Base-by-base conservation (phyloP, 768 basidiomycete species). In the Termitomyces sp. region DNA sequence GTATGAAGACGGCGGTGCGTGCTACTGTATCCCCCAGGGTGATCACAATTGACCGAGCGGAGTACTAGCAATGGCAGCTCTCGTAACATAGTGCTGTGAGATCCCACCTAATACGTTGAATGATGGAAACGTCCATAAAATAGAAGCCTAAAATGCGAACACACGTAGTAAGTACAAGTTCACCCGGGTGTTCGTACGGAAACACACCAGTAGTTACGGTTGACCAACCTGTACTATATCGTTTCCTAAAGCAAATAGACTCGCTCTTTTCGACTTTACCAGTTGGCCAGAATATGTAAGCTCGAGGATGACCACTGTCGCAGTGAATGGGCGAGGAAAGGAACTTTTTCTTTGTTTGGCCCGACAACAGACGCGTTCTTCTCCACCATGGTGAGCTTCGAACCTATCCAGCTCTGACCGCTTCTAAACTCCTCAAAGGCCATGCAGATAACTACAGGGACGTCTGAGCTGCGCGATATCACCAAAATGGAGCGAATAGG, bases 401-500 rank as follows among this genome's bases (percentile, higher is more conserved):
- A 26, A 33, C 12, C n/a, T 30, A 4, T 43, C 16, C 32, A n/a
- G 36, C 46, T 34, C 45, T 49, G 42, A 51, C 18, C 3, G 4
- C 1, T 26, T 16, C 20, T 36, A 18, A 55, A 24, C 8, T 33
- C 30, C 9, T 39, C 18, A 2, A 27, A 64, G 64, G 83, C 87
- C 13, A 81, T 88, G 69, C 84, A 89, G 69, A 93, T 93, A 65
- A 74, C 86, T 1, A 87, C 90, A 62, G 88, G 87, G 40, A 85
- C 87, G 47, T 85, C 88, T 42, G 89, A 93, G 71, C 72, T 94
- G 58, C 82, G 91, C 59, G 92, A 94, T 66, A 88, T 93, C 58
- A 92, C 91, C 55, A 92, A 91, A 81, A 92, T 94, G 85, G 92
- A 94, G 83, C 89, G 92, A 60, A 94, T 94, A 72, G 91, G 91